Conservation (phyloP, 345 rosid genomes). For the Iberis pinnata region DNA sequence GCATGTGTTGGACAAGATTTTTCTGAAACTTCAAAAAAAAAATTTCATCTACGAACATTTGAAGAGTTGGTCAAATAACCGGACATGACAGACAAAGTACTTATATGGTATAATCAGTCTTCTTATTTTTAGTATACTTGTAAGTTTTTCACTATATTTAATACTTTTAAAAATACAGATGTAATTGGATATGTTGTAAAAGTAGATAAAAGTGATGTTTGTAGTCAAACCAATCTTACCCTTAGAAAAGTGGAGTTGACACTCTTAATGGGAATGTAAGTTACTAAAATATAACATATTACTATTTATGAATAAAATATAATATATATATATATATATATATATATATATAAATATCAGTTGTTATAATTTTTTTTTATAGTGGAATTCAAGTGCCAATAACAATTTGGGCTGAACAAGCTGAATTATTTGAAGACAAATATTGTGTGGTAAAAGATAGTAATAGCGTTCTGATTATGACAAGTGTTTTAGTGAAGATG, state of each 20-base stretch:
- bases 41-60: neutral
- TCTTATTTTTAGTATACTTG: neutral
- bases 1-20: neutral
- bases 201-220: neutral
- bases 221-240: neutral
- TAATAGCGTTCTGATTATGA: neutral
- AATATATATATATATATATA: no score
- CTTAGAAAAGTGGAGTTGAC: neutral
- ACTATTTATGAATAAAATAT: no score
- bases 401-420: neutral
- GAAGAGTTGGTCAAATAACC: neutral
- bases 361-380: no score
- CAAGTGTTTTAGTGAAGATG: neutral
- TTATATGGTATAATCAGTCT: neutral
- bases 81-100: neutral
- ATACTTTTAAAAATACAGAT: neutral
- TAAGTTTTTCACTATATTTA: no score
- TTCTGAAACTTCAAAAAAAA: neutral
- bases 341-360: no score
- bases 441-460: neutral
- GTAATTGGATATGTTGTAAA: neutral
- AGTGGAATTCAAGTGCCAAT: neutral
- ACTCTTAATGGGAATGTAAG: neutral
- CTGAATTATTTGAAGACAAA: neutral
- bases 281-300: no score